Evolutionary conservation across 1,139 yeast genomes (phyloP), one percentile per base, ranked within the genome.

Genomic region (Magnusiomyces suaveolens): DNA sequence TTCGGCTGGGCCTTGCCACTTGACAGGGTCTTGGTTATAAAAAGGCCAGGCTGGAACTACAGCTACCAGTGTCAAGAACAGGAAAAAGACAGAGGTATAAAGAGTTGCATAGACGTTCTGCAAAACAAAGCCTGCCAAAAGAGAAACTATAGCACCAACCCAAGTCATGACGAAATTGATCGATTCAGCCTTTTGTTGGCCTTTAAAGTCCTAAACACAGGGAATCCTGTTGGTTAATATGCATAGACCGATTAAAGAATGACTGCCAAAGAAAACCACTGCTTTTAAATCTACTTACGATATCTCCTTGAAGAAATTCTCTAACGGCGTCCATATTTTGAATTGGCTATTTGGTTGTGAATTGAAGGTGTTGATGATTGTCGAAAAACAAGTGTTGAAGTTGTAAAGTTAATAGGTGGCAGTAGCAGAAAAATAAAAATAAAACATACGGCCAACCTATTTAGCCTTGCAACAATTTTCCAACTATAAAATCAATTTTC

Each of bases 151-250:
- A 4, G 55, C 56, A 21, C 56, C 55, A 2, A 43, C 23, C 8
- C 53, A 50, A 20, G 47, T 53, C 33, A 54, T 52, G 26, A 46
- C 14, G 36, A 52, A 48, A 46, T 54, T 52, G 23, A 54, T 43
- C 33, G 39, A 46, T 38, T 56, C 58, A 16, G 54, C 58, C 24
- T 47, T 33, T 18, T 51, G 47, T 41, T 56, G 58, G 47, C 58
- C 58, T 46, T 56, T 46, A 43, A 56, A 56, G 48, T 56, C 58
- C 58, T 56, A 36, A 21, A 25, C 29, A 36, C 20, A 23, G 52
- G n/a, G 24, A 6, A 14, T 14, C 8, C 12, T 25, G 10, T 32
- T 33, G 18, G 21, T 6, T n/a, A n/a, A n/a, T n/a, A n/a, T n/a
- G n/a, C n/a, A n/a, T n/a, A n/a, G 18, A 10, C 4, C 3, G 2